Evolutionary conservation across 2,329 filamentous ascomycete species (phyloP).

Genomic region (Botrytis byssoidea): DNA sequence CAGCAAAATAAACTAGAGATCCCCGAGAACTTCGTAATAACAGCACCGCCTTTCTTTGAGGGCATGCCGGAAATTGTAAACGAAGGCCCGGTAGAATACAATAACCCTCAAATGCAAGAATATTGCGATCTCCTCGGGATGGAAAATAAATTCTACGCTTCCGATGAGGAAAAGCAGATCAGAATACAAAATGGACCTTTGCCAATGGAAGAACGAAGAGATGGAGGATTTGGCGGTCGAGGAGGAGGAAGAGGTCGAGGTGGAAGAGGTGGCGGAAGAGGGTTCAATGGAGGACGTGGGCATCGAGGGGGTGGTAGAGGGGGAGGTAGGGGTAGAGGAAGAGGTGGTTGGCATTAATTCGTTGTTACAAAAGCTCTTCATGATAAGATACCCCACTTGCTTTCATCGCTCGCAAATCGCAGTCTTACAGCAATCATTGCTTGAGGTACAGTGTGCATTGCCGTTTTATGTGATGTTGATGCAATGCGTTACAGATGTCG

Average conservation of each 20-base stretch:
- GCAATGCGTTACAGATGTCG: slow-evolving; percentile 11
- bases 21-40: slow-evolving; percentile 74
- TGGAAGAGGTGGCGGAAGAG: slow-evolving; percentile 38
- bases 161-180: slow-evolving; percentile 64
- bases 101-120: slow-evolving; percentile 77
- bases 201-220: slow-evolving; percentile 40
- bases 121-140: slow-evolving; percentile 81
- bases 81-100: slow-evolving; percentile 75
- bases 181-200: slow-evolving; percentile 59
- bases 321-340: slow-evolving; percentile 14
- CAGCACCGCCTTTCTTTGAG: slow-evolving; percentile 68
- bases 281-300: slow-evolving; percentile 39
- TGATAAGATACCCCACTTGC: slow-evolving; percentile 29
- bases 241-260: slow-evolving; percentile 39
- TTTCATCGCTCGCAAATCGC: background rate
- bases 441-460: background rate
- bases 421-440: background rate
- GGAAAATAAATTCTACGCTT: slow-evolving; percentile 70
- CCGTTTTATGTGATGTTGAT: background rate
- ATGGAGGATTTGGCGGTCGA: slow-evolving; percentile 34
- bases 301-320: slow-evolving; percentile 33
- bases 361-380: background rate
- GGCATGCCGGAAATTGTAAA: slow-evolving; percentile 55
- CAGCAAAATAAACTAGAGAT: slow-evolving; percentile 60
- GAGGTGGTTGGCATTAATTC: slow-evolving; percentile 18